Conservation (phyloP, 2,329 filamentous ascomycete genomes). For the Aspergillus japonicus region DNA sequence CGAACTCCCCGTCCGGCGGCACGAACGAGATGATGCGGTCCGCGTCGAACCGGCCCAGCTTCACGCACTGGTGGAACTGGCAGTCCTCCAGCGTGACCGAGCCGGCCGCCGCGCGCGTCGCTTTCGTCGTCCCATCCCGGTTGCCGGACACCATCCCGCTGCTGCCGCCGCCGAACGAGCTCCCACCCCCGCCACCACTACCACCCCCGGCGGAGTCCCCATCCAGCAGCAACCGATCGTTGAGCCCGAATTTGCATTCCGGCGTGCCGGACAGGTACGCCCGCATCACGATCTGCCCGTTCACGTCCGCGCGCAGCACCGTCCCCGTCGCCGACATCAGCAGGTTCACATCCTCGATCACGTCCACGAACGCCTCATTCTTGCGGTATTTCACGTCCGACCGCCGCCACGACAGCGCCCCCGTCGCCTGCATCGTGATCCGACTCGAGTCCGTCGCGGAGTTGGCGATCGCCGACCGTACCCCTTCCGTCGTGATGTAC, state of each 20-base stretch:
- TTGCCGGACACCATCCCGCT: constrained; percentile 63
- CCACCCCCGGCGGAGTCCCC: constrained; percentile 60
- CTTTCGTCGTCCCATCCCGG: constrained; percentile 65
- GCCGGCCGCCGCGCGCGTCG: constrained; percentile 90
- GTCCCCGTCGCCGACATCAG: constrained; percentile 98
- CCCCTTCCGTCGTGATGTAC: constrained; percentile 99
- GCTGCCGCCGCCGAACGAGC: constrained; percentile 54
- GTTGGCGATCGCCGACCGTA: constrained; percentile 76
- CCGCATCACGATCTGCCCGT: constrained; percentile 97
- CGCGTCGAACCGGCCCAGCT: constrained; percentile 92
- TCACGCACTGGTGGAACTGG: constrained; percentile 98
- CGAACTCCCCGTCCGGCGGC: constrained; percentile 95
- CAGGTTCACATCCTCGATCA: constrained; percentile 98
- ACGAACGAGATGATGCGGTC: constrained; percentile 97
- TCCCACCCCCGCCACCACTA: constrained; percentile 33
- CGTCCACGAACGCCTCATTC: constrained; percentile 98
- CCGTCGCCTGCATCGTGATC: constrained; percentile 99
- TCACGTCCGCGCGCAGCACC: constrained; percentile 92
- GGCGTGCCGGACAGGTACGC: constrained; percentile 95
- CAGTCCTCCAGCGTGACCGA: constrained; percentile 96
- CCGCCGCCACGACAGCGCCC: constrained; percentile 93
- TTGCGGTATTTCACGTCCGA: constrained; percentile 98
- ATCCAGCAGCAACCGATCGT: constrained; percentile 91
- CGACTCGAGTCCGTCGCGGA: constrained; percentile 81
- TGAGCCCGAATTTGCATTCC: constrained; percentile 98